These are phyloP conservation scores for Petunia axillaris DNA, from an alignment of 257 asterid genomes.

Conservation along the genomic window DNA sequence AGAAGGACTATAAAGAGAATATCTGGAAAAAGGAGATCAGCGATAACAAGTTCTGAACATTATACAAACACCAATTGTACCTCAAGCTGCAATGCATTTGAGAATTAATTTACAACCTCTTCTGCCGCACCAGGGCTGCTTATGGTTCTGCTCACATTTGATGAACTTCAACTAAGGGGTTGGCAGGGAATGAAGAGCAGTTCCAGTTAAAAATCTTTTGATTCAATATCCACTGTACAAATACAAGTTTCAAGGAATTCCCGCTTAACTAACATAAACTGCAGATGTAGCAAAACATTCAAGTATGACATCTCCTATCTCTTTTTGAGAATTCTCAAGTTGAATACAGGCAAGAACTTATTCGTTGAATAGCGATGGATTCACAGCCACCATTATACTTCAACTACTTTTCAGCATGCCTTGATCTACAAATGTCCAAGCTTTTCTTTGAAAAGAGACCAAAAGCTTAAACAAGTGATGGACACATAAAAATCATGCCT, in stretches of 20 bases:
- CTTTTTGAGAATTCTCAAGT: background rate
- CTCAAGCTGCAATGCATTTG: background rate
- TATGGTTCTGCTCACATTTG: constrained; percentile 5
- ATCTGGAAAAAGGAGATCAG: background rate
- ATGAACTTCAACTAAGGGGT: constrained; percentile 1
- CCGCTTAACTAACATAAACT: background rate
- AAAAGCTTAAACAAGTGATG: background rate
- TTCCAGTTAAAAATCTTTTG: background rate
- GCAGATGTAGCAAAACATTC: background rate
- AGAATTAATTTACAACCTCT: constrained; percentile 14
- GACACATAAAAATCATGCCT: constrained; percentile 46
- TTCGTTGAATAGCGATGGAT: background rate
- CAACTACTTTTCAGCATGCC: background rate
- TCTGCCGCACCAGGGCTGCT: background rate
- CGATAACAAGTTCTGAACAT: background rate
- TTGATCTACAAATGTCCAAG: background rate
- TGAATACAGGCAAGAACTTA: constrained; percentile 16
- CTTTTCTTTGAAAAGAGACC: background rate
- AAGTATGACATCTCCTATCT: background rate
- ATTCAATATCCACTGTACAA: constrained; percentile 3
- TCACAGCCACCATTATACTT: background rate
- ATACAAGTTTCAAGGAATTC: background rate
- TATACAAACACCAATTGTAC: background rate
- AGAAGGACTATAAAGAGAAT: constrained; percentile 5
- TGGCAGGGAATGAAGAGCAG: background rate